Evolutionary conservation across 2,329 filamentous ascomycete genomes (phyloP).

Genomic region (Calonectria naviculata): DNA sequence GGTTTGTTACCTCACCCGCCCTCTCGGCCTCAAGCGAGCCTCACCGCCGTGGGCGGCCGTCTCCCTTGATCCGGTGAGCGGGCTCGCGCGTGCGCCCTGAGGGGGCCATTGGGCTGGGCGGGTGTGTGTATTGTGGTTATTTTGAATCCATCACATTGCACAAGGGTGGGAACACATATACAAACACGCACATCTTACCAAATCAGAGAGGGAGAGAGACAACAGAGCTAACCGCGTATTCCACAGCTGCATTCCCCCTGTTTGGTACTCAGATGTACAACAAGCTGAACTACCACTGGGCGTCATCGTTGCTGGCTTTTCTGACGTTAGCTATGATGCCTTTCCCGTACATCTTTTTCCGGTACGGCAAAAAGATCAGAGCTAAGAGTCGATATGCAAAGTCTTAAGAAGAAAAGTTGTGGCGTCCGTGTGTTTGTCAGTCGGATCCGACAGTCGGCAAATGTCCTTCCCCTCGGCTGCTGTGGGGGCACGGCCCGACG

Average conservation of each 20-base stretch:
- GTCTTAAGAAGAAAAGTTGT: conserved; percentile 25
- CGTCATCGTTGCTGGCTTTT: conserved; percentile 70
- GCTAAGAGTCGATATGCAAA: conserved; percentile 65
- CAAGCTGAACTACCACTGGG: conserved; percentile 77
- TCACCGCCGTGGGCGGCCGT: conserved; percentile 20
- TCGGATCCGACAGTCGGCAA: conserved; percentile 12
- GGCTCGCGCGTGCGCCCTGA: neutral
- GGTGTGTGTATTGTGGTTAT: neutral
- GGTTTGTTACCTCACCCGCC: neutral
- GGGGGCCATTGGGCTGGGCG: neutral
- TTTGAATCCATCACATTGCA: neutral
- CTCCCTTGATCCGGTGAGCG: conserved; percentile 8
- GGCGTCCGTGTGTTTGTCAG: neutral
- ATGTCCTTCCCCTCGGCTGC: conserved; percentile 2
- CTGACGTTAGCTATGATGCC: conserved; percentile 71
- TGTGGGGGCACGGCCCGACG: neutral
- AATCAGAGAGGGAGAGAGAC: neutral
- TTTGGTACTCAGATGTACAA: conserved; percentile 82
- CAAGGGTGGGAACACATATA: neutral
- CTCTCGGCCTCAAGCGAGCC: neutral
- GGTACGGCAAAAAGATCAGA: conserved; percentile 68
- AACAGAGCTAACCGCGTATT: conserved; percentile 23
- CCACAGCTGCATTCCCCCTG: conserved; percentile 76
- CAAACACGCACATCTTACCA: conserved; percentile 2
- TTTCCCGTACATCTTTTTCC: conserved; percentile 73